phyloP scores from a whole-genome alignment of 441 rosid species.

The Jatropha multifida region DNA sequence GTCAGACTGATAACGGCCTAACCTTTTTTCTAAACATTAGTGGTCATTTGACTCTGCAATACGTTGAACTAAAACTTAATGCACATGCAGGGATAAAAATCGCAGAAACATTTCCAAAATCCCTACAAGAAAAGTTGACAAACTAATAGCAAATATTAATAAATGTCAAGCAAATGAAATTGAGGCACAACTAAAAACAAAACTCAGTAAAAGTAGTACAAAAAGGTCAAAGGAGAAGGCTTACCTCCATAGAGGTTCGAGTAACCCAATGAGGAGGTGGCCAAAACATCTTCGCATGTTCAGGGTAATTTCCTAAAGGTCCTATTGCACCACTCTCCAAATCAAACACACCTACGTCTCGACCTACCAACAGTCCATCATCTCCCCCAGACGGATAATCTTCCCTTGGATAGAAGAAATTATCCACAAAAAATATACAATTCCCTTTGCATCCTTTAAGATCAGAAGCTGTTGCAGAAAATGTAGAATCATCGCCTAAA shows the following conservation, averaged over 20 bases:
- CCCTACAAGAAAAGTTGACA: not conserved
- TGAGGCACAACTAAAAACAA: not conserved
- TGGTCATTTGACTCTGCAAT: not conserved
- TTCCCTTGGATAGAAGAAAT: constrained; percentile 40
- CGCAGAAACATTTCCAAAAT: not conserved
- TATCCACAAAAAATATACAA: constrained; percentile 58
- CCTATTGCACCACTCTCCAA: constrained; percentile 56
- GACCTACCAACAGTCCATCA: constrained; percentile 26
- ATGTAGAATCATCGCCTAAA: constrained; percentile 73
- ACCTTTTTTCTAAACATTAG: not conserved
- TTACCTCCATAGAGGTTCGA: constrained; percentile 43
- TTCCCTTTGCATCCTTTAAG: constrained; percentile 50
- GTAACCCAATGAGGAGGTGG: constrained; percentile 75
- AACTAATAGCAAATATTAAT: not conserved
- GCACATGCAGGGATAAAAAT: not conserved
- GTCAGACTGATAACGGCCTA: not conserved
- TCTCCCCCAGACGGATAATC: constrained; percentile 20
- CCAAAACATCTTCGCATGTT: constrained; percentile 66
- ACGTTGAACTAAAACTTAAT: not conserved
- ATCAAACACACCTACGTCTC: constrained; percentile 69
- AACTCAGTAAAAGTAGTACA: not conserved
- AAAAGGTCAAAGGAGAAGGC: constrained; percentile 19
- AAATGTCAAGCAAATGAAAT: not conserved
- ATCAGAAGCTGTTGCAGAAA: constrained; percentile 58
- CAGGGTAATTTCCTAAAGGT: constrained; percentile 43